Base-by-base conservation (phyloP, 768 basidiomycete genomes). In the Mycena indigotica region DNA sequence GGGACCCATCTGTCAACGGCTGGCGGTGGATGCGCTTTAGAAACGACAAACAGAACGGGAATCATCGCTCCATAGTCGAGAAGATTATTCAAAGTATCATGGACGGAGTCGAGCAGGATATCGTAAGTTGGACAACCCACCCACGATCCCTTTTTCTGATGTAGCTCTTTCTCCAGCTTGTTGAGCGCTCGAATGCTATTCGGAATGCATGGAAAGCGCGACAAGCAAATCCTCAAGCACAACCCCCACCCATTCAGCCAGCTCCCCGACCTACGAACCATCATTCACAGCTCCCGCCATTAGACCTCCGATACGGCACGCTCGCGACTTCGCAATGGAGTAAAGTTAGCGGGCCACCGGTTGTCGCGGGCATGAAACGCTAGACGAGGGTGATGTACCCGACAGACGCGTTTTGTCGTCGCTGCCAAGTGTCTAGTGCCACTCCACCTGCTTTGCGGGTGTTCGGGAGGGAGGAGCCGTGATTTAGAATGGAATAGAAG, bases 1-100 rank as follows among this genome's bases (percentile, higher is more conserved):
- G 97, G 96, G 89, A 96, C 64, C 57, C 80, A 5, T 69, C 63
- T n/a, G 65, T 75, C 24, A 80, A 80, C 28, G 76, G 79, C 45
- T 98, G 95, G 95, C 85, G 85, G 56, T 86, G 94, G 83, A 87
- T 98, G 85, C 85, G 97, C 45, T 95, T 96, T 70, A 75, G 97
- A 65, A 87, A 96, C 66, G 97, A 99, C 72, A 99, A 99, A 71
- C 89, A 85, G 3, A 75, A 95, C 61, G 97, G 94, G 16, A 99
- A 99, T 71, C 93, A 92, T 71, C 82, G 80, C 58, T 82, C 75
- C 28, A 85, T 94, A 54, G 93, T 98, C 46, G 85, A 91, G 55
- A 91, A 88, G 62, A 93, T 99, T 66, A 84, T 98, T 52, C 80
- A 87, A 64, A 95, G 89, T 64, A 98, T 99, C 60, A 83, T 84